Base-by-base conservation (phyloP, 2,329 filamentous ascomycete genomes). In the Hypoxylon sp. region DNA sequence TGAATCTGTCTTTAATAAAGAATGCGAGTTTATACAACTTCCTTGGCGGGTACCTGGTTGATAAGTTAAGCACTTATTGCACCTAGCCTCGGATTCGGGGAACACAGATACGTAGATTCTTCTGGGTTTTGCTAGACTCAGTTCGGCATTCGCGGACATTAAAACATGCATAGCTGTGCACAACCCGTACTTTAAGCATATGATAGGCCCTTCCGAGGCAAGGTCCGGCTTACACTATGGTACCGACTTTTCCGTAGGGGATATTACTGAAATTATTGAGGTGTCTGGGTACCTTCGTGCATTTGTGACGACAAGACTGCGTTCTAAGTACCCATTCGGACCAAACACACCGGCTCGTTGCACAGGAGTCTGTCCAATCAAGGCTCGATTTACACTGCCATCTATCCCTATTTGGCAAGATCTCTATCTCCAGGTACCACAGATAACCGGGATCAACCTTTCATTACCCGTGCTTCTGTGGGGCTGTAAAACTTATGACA, bases 11-110 rank as follows among this genome's bases (percentile, higher is more conserved):
- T 25, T 46, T 34, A 43, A 51, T 25, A 52, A 43, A 34, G 14
- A 61, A 56, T 49, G 60, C 51, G 19, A 48, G 21, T 56, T 68
- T 72, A 72, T 72, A 72, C 67, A 36, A 28, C 48, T 71, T 70
- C 48, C 72, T 70, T 69, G 64, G 65, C 65, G 59, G 63, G 56
- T 56, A 67, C 60, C 51, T 56, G 66, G 28, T 55, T 52, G 46
- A 59, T 59, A 63, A 41, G 13, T 55, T 6, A 28, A 43, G 19
- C 14, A 50, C 43, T 65, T 65, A 66, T 69, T 63, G 56, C 50
- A n/a, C 59, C 38, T 41, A 48, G 19, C 7, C 28, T 46, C 43
- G 11, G 41, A 23, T 13, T 59, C 23, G 13, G n/a, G 41, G 21
- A 6, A 30, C 30, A 46, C 60, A 49, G 23, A 21, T 43, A 19